phyloP scores from a whole-genome alignment of 805 yeast genomes.

The Ogataea philodendri region DNA sequence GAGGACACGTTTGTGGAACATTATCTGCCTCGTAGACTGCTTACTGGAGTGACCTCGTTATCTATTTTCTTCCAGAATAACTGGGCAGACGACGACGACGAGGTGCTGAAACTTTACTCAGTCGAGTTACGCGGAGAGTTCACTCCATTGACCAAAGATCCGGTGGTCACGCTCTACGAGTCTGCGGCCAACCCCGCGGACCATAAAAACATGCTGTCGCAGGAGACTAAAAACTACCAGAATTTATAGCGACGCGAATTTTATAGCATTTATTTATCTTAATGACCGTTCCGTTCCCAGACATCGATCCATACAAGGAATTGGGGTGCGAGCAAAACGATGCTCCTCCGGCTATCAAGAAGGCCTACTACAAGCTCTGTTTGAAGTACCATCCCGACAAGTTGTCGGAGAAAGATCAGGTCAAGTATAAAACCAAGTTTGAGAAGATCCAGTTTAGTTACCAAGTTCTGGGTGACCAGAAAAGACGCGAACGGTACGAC shows the following conservation, averaged over 20 bases:
- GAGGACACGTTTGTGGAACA: conserved; percentile 71
- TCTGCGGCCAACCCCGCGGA: conserved; percentile 92
- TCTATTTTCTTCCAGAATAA: conserved; percentile 68
- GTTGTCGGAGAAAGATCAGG: conserved; percentile 33
- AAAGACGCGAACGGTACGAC: conserved; percentile 59
- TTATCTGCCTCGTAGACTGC: conserved; percentile 68
- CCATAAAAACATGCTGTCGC: conserved; percentile 48
- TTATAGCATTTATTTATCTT: conserved; percentile 9
- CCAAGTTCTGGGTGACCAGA: conserved; percentile 58
- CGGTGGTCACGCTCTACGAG: conserved; percentile 78
- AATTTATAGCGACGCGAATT: conserved; percentile 11
- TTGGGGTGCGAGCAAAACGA: conserved; percentile 42
- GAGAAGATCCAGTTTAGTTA: conserved; percentile 76
- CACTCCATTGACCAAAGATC: conserved; percentile 57
- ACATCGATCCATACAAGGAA: conserved; percentile 60
- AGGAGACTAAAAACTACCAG: conserved; percentile 24
- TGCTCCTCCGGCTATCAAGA: conserved; percentile 57
- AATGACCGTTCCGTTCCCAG: conserved; percentile 47
- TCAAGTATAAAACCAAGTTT: conserved; percentile 42
- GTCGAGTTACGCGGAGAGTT: conserved; percentile 79
- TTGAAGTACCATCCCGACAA: conserved; percentile 73
- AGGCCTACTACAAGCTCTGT: conserved; percentile 63
- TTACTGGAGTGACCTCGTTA: conserved; percentile 66
- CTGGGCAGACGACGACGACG: conserved; percentile 61
- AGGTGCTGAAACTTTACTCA: conserved; percentile 56